Evolutionary conservation across 148 eudicot species (phyloP).

Genomic region (Vaccinium macrocarpon): DNA sequence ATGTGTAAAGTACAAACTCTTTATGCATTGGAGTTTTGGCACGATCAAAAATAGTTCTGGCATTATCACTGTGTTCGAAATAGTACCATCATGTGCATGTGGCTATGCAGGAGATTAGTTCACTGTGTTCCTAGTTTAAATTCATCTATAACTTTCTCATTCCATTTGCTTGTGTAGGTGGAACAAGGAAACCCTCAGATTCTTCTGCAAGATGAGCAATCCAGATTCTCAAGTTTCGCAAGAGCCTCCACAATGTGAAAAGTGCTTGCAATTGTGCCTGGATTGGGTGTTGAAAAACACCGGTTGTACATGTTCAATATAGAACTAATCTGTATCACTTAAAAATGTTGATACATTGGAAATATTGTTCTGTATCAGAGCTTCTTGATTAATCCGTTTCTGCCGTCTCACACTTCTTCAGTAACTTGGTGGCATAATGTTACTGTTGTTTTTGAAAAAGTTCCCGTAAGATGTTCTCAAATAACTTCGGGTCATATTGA

Average conservation of each 20-base stretch:
- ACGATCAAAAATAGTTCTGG: too few species aligned
- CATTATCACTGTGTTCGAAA: background rate
- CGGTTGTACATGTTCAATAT: background rate
- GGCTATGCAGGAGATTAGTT: background rate
- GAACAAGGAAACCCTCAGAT: conserved; percentile 83
- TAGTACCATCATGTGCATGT: background rate
- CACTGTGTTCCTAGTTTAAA: background rate
- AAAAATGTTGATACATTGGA: background rate
- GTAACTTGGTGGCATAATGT: background rate
- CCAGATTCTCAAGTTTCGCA: conserved; percentile 71
- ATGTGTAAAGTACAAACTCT: too few species aligned
- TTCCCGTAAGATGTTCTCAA: background rate
- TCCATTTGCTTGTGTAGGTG: conserved; percentile 37
- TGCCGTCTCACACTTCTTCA: background rate
- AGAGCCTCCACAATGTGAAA: conserved; percentile 67
- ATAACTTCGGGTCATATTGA: background rate
- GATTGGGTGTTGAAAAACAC: background rate
- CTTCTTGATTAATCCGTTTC: too few species aligned
- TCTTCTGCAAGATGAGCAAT: conserved; percentile 50
- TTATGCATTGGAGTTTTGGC: too few species aligned
- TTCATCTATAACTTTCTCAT: background rate
- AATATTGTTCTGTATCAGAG: background rate
- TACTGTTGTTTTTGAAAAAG: background rate
- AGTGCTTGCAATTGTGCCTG: background rate
- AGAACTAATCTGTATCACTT: too few species aligned